Evolutionary conservation across 306 rosid genomes (phyloP), one percentile per base, ranked within the genome.

Genomic region (Heteromeles arbutifolia): DNA sequence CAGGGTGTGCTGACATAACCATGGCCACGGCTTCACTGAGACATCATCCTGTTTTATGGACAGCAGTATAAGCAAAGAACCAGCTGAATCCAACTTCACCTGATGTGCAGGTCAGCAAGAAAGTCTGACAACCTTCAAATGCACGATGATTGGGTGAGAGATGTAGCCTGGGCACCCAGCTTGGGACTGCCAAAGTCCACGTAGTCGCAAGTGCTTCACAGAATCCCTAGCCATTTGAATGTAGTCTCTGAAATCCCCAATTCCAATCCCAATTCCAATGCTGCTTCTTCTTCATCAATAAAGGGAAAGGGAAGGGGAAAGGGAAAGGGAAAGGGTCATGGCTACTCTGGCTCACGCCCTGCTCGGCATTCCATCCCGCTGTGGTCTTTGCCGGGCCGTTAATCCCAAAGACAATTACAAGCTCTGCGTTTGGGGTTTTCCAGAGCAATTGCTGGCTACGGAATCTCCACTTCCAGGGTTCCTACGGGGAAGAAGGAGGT

Each of bases 121-220:
- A 31, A 4, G 34, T 31, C 34, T 31, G 34, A 31, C 4, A 29
- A 29, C 52, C 93, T 91, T 84, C 87, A 86, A 44, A 93, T 85
- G 97, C 98, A 94, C 74, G 61, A 86, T 1, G 97, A 94, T 86
- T 88, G 93, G 94, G 97, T 91, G 70, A 82, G 94, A 69, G 96
- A 88, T 78, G 97, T 94, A 59, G 94, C 98, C 14, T 94, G 98
- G 98, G 96, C 98, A 4, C 97, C 98, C 44, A 94, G 90, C 85
- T 79, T 94, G 86, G 98, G 98, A 21, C 97, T 94, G 37, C 92
- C 97, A 1, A 94, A 90, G 68, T 94, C 98, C 29, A 90, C 94
- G 2, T 28, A 3, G 91, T 94, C 67, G 96, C 96, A 12, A 94
- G 97, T 41, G 93, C 90, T 32, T 94, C 98, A 3, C 4, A 31